phyloP scores from a whole-genome alignment of 345 rosid genomes.

The Physaria fendleri region DNA sequence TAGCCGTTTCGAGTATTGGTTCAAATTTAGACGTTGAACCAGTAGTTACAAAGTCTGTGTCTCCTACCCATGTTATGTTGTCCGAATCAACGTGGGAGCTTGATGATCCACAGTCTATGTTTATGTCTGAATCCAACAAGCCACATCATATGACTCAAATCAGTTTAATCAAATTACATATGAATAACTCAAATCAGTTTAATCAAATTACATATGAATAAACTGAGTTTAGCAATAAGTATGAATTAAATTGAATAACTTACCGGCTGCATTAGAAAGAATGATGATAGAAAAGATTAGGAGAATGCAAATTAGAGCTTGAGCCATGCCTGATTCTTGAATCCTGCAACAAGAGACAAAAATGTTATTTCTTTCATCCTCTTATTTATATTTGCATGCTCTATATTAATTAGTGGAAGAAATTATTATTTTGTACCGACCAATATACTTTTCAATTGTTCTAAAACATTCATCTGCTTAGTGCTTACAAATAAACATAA shows the following conservation, averaged over 20 bases:
- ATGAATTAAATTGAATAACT: not conserved
- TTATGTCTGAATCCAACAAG: slow-evolving; percentile 18
- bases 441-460: not conserved
- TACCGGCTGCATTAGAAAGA: slow-evolving; percentile 10
- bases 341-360: not conserved
- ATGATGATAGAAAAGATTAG: slow-evolving; percentile 7
- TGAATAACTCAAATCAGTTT: too few species aligned
- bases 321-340: slow-evolving; percentile 13
- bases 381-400: not conserved
- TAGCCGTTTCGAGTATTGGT: not conserved
- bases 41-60: slow-evolving; percentile 1
- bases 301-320: not conserved
- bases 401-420: not conserved
- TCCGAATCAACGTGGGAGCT: slow-evolving; percentile 2
- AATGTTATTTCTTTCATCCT: not conserved
- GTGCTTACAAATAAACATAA: not conserved
- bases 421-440: not conserved
- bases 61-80: slow-evolving; percentile 23
- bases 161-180: not conserved
- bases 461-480: not conserved
- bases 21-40: not conserved
- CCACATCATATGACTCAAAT: not conserved
- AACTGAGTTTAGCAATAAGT: not conserved
- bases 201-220: too few species aligned
- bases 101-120: slow-evolving; percentile 27